phyloP scores from a whole-genome alignment of 163 green algal species.

The Prototheca stagnorum region DNA sequence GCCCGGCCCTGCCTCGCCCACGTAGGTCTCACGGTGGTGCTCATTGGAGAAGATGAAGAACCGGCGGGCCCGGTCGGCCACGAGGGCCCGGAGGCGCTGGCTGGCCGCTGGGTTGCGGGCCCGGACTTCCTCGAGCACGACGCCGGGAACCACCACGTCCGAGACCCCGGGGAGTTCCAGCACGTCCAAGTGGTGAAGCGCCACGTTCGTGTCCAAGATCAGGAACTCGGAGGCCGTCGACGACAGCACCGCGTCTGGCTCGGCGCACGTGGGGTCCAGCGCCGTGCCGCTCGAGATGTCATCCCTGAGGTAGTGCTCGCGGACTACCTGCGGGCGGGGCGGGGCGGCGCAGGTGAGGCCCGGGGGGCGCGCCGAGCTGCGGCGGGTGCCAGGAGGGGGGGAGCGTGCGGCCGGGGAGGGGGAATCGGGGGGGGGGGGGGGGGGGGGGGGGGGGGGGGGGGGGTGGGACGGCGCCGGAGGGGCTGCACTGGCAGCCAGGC shows the following conservation, averaged over 20 bases:
- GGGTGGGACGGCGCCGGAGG: too few relatives aligned
- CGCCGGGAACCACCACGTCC: slow-evolving; percentile 70
- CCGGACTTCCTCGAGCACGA: slow-evolving; percentile 67
- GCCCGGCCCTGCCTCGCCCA: slow-evolving; percentile 36
- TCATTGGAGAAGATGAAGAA: slow-evolving; percentile 97
- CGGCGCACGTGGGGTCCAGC: slow-evolving; percentile 47
- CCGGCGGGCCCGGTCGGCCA: slow-evolving; percentile 28
- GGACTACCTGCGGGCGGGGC: slow-evolving; percentile 41
- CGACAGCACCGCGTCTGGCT: slow-evolving; percentile 39
- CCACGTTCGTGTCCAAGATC: slow-evolving; percentile 91
- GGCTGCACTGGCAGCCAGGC: too few relatives aligned
- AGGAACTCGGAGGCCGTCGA: slow-evolving; percentile 54
- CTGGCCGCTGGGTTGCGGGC: slow-evolving; percentile 57
- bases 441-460: too few relatives aligned
- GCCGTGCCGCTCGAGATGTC: slow-evolving; percentile 78
- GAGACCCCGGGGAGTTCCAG: slow-evolving; percentile 69
- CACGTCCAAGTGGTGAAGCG: slow-evolving; percentile 84
- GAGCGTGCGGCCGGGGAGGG: too few relatives aligned
- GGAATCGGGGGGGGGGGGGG: too few relatives aligned
- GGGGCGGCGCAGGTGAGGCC: background rate
- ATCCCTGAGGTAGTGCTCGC: slow-evolving; percentile 92
- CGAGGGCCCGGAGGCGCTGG: slow-evolving; percentile 62
- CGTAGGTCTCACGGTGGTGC: slow-evolving; percentile 80
- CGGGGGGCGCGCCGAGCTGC: too few relatives aligned
- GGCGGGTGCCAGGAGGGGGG: too few relatives aligned